Base-by-base conservation (phyloP, 2,329 filamentous ascomycete species). In the Fusarium nelsonii region DNA sequence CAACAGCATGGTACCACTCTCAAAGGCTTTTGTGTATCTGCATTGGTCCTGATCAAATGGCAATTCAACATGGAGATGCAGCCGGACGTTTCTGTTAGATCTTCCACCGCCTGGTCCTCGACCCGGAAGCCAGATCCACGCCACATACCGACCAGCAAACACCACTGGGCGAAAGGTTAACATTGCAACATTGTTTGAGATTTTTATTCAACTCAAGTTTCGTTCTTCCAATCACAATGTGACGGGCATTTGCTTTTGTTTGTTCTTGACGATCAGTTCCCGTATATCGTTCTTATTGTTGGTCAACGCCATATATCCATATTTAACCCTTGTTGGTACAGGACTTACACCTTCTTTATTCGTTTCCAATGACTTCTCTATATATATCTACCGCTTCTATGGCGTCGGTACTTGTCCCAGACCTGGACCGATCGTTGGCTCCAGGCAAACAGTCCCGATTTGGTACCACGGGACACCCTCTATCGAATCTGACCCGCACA, bases 121-220 rank as follows among this genome's bases (percentile, higher is more conserved):
- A 50, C 41, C 39, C 30, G 41, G 52, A 65, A 69, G 52, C 57
- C 54, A 74, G 65, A 74, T 65, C 54, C 65, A 70, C 60, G 71
- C 72, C 70, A 73, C 70, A 70, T 68, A 59, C 68, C 59, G 50
- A 18, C 43, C 54, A 63, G 40, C 59, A 58, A 70, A 68, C 65
- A 54, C 37, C 56, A 54, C 41, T 60, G 26, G 33, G 18, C 36
- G 46, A 48, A 23, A 40, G 18, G 23, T 51, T 45, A 55, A 43
- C 55, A 52, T 54, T 36, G 26, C 40, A 45, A 26, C 48, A 63
- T 65, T 65, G 48, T 61, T 53, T 64, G 44, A 62, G 39, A 52
- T 73, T 63, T 33, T 39, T 55, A 64, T 70, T 53, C 45, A 68
- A 58, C 49, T 45, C 39, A 45, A 14, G 51, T 45, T 18, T 32